These are phyloP conservation scores for Euphorbia pulcherrima DNA, from an alignment of 345 rosid genomes.

Conservation along the genomic window DNA sequence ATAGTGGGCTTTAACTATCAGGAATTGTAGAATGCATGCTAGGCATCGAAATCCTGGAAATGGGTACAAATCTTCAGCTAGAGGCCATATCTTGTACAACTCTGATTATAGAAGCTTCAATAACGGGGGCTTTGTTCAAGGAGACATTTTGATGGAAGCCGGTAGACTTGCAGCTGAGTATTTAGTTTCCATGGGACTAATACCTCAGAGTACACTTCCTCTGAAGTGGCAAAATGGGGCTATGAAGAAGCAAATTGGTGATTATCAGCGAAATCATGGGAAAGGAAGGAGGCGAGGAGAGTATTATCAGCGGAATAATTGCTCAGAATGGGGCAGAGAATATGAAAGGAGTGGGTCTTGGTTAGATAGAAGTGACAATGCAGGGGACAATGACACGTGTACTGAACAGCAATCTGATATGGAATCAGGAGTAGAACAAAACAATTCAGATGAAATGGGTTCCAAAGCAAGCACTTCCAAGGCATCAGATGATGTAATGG, in stretches of 20 bases:
- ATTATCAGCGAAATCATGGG: slow-evolving; percentile 46
- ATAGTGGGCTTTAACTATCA: neutral
- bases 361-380: slow-evolving; percentile 60
- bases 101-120: slow-evolving; percentile 64
- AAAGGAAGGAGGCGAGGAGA: slow-evolving; percentile 72
- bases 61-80: slow-evolving; percentile 77
- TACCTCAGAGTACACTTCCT: slow-evolving; percentile 55
- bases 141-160: slow-evolving; percentile 75
- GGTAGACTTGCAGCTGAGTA: slow-evolving; percentile 94
- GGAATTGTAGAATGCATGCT: slow-evolving; percentile 57
- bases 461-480: slow-evolving; percentile 55
- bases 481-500: slow-evolving; percentile 33
- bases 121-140: slow-evolving; percentile 67
- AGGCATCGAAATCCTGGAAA: slow-evolving; percentile 87
- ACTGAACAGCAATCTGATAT: slow-evolving; percentile 55
- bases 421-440: slow-evolving; percentile 48
- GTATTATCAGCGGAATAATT: slow-evolving; percentile 36
- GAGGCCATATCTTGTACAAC: slow-evolving; percentile 76
- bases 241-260: slow-evolving; percentile 55
- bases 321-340: slow-evolving; percentile 63
- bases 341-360: slow-evolving; percentile 66
- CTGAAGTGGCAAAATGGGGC: slow-evolving; percentile 73
- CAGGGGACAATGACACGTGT: slow-evolving; percentile 44
- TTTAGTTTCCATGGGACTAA: slow-evolving; percentile 73
- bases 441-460: slow-evolving; percentile 42